Conservation (phyloP, 1,139 yeast genomes). For the Yamadazyma kanchanaburiensis region DNA sequence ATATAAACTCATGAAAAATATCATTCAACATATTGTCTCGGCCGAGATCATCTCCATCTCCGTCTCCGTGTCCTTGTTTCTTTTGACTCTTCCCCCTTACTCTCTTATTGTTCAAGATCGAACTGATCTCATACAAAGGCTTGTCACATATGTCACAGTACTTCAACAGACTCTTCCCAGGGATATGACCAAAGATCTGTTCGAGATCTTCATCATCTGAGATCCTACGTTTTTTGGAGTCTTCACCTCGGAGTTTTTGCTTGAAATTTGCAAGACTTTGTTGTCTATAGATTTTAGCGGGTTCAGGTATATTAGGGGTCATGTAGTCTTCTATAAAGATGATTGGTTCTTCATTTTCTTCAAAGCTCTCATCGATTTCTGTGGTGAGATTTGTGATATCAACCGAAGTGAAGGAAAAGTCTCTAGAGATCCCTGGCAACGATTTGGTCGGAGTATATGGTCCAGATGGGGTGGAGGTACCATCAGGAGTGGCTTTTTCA, state of each 20-base stretch:
- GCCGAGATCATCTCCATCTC: no score
- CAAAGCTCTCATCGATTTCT: slow-evolving; percentile 18
- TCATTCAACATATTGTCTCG: slow-evolving; percentile 7
- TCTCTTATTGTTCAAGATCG: slow-evolving; percentile 32
- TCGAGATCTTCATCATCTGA: slow-evolving; percentile 29
- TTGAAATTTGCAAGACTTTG: slow-evolving; percentile 41
- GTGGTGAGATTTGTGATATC: slow-evolving; percentile 15
- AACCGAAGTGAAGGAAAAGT: slow-evolving; percentile 14
- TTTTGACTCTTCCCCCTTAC: slow-evolving; percentile 10
- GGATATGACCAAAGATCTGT: slow-evolving; percentile 40
- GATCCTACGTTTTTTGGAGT: slow-evolving; percentile 9
- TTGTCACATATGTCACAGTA: slow-evolving; percentile 65
- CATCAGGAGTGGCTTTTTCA: no score
- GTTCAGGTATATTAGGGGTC: slow-evolving; percentile 7
- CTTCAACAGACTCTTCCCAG: slow-evolving; percentile 37
- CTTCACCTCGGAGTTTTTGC: slow-evolving; percentile 16
- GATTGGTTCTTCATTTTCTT: slow-evolving; percentile 41
- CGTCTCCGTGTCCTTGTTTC: not conserved
- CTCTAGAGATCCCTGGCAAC: no score
- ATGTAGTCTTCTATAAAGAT: slow-evolving; percentile 53
- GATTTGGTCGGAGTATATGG: no score
- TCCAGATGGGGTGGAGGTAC: no score
- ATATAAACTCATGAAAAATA: slow-evolving; percentile 52
- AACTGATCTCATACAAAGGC: slow-evolving; percentile 62
- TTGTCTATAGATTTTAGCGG: slow-evolving; percentile 16